Percentiles rank a stretch among this genome's conserved stretches.
Conservation (phyloP, 2,329 filamentous ascomycete genomes). For the Amesomyces nigricolor region DNA sequence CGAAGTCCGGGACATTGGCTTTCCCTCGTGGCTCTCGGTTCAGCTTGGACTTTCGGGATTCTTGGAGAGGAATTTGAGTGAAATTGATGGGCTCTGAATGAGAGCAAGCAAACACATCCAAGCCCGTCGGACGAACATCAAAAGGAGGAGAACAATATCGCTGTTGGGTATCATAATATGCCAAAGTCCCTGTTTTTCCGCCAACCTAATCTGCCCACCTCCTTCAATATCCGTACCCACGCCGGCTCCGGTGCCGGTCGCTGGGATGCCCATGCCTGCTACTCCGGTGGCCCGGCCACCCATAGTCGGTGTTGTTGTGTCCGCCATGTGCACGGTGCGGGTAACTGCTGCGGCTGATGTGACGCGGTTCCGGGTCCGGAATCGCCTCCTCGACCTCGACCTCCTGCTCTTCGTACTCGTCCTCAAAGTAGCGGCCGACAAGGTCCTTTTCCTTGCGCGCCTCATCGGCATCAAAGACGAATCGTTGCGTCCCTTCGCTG, state of each 20-base stretch:
- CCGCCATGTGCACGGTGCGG: conserved; percentile 15
- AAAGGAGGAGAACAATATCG: background rate
- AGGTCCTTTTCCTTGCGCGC: conserved; percentile 65
- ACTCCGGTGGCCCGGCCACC: conserved; percentile 24
- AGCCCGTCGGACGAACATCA: background rate
- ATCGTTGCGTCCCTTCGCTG: conserved; percentile 72
- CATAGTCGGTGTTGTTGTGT: conserved; percentile 21
- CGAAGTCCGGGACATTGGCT: too few species aligned
- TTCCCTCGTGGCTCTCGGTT: too few species aligned
- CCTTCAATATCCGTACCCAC: conserved; percentile 18
- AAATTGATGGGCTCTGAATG: background rate
- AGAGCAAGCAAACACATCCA: background rate
- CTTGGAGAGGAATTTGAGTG: too few species aligned
- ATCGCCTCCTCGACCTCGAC: conserved; percentile 67
- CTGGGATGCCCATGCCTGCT: conserved; percentile 18
- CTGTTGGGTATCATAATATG: conserved; percentile 5
- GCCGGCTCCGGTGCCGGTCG: conserved; percentile 22
- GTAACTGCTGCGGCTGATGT: conserved; percentile 16
- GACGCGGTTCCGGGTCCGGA: conserved; percentile 30
- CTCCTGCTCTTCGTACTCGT: conserved; percentile 71
- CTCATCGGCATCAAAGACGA: conserved; percentile 76
- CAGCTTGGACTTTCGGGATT: too few species aligned
- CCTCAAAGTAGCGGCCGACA: conserved; percentile 63
- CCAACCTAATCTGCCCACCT: too few species aligned
- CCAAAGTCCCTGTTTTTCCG: background rate